These are phyloP conservation scores for Clavaria fumosa DNA, from an alignment of 768 basidiomycete genomes.

Conservation along the genomic window DNA sequence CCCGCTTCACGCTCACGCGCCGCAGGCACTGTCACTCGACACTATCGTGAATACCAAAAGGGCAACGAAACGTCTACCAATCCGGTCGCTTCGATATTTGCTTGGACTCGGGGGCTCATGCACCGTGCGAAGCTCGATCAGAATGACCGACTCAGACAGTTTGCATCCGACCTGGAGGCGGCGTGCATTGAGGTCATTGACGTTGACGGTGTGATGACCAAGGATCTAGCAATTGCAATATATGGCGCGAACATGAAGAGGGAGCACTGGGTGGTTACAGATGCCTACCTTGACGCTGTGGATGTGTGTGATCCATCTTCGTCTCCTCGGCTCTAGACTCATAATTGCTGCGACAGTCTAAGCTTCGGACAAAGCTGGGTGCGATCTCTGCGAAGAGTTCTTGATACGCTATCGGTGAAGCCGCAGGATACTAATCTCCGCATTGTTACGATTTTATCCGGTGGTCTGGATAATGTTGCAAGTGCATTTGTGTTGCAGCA, in stretches of 20 bases:
- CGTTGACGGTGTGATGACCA: conserved; percentile 85
- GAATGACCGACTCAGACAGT: conserved; percentile 57
- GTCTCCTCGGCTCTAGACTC: no score
- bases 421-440: no score
- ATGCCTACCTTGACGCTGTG: conserved; percentile 86
- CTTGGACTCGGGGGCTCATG: conserved; percentile 91
- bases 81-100: conserved; percentile 96
- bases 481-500: no score
- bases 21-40: conserved; percentile 76
- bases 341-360: no score
- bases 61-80: conserved; percentile 97
- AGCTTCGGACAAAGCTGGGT: no score
- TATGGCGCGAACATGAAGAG: conserved; percentile 84
- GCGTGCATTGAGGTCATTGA: conserved; percentile 90
- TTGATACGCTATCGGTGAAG: no score
- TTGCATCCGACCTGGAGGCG: conserved; percentile 68
- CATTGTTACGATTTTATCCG: no score
- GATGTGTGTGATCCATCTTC: conserved; percentile 68
- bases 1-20: background rate
- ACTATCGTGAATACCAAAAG: conserved; percentile 96
- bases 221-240: conserved; percentile 90
- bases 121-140: conserved; percentile 87
- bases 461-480: no score
- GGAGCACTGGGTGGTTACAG: conserved; percentile 94
- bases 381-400: no score